These are phyloP conservation scores for Rhexocercosporidium sp. DNA, from an alignment of 2,329 filamentous ascomycete genomes.

Conservation along the genomic window DNA sequence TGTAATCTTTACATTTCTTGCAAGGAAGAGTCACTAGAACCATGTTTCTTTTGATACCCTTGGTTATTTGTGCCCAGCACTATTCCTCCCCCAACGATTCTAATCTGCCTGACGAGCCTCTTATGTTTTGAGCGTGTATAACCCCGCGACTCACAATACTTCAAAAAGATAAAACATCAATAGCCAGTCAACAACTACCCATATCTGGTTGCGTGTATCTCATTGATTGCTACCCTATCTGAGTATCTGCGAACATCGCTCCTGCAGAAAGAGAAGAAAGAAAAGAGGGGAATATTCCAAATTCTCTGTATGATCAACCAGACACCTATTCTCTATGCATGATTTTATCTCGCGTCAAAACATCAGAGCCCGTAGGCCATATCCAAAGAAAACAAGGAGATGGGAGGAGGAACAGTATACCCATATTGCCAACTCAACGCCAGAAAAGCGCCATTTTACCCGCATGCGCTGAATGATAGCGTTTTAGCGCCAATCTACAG, in stretches of 20 bases:
- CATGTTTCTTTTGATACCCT: too few species aligned
- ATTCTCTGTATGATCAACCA: constrained; percentile 4
- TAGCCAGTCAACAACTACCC: too few species aligned
- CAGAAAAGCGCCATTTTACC: neutral
- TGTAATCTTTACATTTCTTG: too few species aligned
- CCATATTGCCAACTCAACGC: constrained; percentile 4
- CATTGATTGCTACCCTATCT: neutral
- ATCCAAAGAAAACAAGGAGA: neutral
- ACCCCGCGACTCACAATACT: too few species aligned
- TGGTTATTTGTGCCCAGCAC: too few species aligned
- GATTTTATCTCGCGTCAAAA: neutral
- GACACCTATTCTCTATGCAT: neutral
- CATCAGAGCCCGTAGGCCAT: neutral
- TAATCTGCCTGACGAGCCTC: too few species aligned
- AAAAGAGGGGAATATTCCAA: neutral
- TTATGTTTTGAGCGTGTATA: too few species aligned
- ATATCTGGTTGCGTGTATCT: too few species aligned
- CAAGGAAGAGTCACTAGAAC: too few species aligned
- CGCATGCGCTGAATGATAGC: neutral
- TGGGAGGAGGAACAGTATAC: neutral
- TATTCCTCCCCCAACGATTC: too few species aligned
- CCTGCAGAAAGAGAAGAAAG: neutral
- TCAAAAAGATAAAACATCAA: too few species aligned
- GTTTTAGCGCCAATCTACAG: constrained; percentile 28
- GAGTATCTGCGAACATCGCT: neutral